A percentile compares a stretch with the other conserved stretches of the same genome.
Evolutionary conservation across 108 stramenopile genomes (phyloP).

Genomic region (Discostella pseudostelligera): DNA sequence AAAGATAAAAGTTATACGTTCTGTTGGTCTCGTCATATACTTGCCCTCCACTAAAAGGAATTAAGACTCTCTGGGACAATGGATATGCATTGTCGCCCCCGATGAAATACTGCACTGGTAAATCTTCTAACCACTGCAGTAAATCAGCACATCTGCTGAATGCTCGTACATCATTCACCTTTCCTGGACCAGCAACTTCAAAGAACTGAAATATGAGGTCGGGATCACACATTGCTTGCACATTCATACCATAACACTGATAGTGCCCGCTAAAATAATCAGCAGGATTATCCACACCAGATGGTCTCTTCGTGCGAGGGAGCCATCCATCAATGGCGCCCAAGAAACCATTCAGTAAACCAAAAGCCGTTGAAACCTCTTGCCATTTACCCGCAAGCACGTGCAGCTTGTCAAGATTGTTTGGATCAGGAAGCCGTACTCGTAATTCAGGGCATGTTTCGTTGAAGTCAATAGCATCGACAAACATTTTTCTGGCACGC

Average conservation of each 20-base stretch:
- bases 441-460: not conserved
- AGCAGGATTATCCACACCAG: constrained; percentile 6
- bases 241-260: constrained; percentile 25
- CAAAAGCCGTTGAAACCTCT: constrained; percentile 10
- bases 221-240: constrained; percentile 21
- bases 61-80: not conserved
- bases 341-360: constrained; percentile 9
- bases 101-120: not conserved
- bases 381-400: constrained; percentile 5
- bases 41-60: not conserved
- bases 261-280: constrained; percentile 25
- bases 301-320: constrained; percentile 16
- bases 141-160: not conserved
- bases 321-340: constrained; percentile 22
- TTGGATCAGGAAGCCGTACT: constrained; percentile 20
- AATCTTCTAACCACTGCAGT: constrained; percentile 2
- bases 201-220: constrained; percentile 15
- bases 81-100: constrained; percentile 3
- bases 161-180: constrained; percentile 16
- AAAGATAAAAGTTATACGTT: constrained; percentile 4
- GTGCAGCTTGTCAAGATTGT: constrained; percentile 5
- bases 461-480: constrained; percentile 25
- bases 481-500: constrained; percentile 13
- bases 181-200: constrained; percentile 16
- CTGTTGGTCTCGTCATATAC: not conserved